These are phyloP conservation scores for Rhodomyrtus psidioides DNA, from an alignment of 441 rosid genomes.

Conservation along the genomic window DNA sequence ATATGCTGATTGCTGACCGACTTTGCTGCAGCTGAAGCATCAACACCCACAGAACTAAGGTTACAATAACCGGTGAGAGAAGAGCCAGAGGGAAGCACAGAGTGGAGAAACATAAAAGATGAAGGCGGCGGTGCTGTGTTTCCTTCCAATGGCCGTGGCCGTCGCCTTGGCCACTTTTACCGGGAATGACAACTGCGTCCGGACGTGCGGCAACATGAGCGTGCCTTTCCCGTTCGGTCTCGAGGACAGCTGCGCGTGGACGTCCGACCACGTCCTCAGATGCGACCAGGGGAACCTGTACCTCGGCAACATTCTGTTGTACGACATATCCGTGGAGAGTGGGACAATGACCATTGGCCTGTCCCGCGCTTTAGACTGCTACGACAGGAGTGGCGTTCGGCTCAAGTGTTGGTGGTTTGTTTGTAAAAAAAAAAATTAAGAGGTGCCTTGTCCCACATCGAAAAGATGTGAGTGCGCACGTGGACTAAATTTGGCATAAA, in stretches of 20 bases:
- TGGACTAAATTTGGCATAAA: too few relatives aligned
- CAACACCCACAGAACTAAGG: too few relatives aligned
- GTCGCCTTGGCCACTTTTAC: neutral
- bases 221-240: neutral
- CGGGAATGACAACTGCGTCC: neutral
- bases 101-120: neutral
- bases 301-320: neutral
- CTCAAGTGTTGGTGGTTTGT: too few relatives aligned
- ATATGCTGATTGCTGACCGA: too few relatives aligned
- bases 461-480: too few relatives aligned
- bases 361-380: neutral
- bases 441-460: too few relatives aligned
- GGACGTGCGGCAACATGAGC: neutral
- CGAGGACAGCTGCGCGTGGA: neutral
- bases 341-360: neutral
- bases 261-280: accelerated
- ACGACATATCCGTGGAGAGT: neutral
- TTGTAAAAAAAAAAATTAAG: too few relatives aligned
- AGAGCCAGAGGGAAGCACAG: too few relatives aligned
- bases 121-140: neutral
- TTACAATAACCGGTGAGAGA: too few relatives aligned
- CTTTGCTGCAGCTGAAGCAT: too few relatives aligned
- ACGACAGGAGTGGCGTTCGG: accelerated
- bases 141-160: neutral
- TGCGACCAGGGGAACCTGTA: neutral